Base-by-base conservation (phyloP, 768 basidiomycete species). In the Suillus spraguei region DNA sequence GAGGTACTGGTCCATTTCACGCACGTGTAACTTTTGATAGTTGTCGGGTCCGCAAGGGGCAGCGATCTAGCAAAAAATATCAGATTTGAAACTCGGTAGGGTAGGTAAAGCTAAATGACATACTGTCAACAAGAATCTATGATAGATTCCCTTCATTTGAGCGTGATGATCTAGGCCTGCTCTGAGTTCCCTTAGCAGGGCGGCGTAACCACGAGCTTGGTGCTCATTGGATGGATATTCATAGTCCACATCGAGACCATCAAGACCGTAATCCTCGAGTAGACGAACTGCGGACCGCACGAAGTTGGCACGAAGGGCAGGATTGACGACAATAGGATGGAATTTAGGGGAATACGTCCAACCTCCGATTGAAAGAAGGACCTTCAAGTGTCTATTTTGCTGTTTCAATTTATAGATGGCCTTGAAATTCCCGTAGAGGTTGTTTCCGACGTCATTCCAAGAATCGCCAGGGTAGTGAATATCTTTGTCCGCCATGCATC, bases 361-460 rank as follows among this genome's bases (percentile, higher is more conserved):
- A 6, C 97, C 97, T 16, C 97, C 97, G 60, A 99, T 98, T 50
- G 91, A 94, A 35, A 99, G 83, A 17, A 92, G 79, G 20, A 89
- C 82, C 67, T 91, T 92, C 72, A 95, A 82, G 65, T 90, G 90
- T 60, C 95, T 85, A 64, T 97, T 81, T 66, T 84, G 75, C 72
- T 96, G 90, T 83, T 99, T 99, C 67, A 98, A 82, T 38, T 91
- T 84, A 76, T 95, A 96, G 63, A 99, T 85, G 58, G 92, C 92
- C 73, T 97, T 97, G 78, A 99, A 86, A 76, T 97, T 97, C 60
- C 96, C 96, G 70, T 97, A 99, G 20, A 99, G 85, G 75, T 99
- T 97, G 66, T 83, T 89, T 50, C 95, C 95, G 33, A 72, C 73
- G 60, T 99, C 97, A 67, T 95, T 91, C 97, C 97, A 99, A 5